Conservation (phyloP, 2,329 filamentous ascomycete species). For the Colletotrichum siamense region DNA sequence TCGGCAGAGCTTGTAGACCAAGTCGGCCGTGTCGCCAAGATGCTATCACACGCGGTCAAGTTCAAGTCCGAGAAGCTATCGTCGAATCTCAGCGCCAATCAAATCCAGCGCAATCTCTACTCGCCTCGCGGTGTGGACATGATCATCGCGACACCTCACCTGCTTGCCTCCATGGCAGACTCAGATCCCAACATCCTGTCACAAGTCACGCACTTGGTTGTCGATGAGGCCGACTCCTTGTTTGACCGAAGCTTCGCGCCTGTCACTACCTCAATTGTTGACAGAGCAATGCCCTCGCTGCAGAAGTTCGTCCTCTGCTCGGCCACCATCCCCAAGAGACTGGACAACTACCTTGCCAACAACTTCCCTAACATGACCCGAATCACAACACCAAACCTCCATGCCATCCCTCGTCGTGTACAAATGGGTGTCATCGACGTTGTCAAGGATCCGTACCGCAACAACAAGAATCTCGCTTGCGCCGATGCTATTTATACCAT, state of each 20-base stretch:
- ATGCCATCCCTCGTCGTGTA: conserved; percentile 93
- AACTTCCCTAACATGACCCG: conserved; percentile 84
- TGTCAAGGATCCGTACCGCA: conserved; percentile 88
- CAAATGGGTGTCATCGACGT: conserved; percentile 94
- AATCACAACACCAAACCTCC: conserved; percentile 92
- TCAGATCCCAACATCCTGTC: conserved; percentile 91
- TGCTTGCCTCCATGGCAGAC: conserved; percentile 86
- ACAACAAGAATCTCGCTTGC: conserved; percentile 92
- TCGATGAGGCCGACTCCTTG: conserved; percentile 96
- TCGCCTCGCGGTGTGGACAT: conserved; percentile 82
- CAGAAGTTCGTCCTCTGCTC: conserved; percentile 92
- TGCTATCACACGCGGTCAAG: conserved; percentile 83
- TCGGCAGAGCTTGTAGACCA: conserved; percentile 92
- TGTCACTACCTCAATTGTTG: conserved; percentile 81
- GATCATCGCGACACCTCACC: conserved; percentile 85
- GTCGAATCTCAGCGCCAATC: conserved; percentile 74
- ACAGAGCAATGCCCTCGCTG: conserved; percentile 80
- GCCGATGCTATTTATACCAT: conserved; percentile 96
- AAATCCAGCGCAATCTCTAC: conserved; percentile 88
- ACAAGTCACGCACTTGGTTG: conserved; percentile 85
- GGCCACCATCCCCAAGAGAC: conserved; percentile 88
- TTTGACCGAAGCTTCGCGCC: conserved; percentile 92
- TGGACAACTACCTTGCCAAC: conserved; percentile 83
- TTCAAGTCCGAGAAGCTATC: conserved; percentile 86
- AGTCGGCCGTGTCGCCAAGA: conserved; percentile 81